A percentile compares a stretch with the other conserved stretches of the same genome.
Conservation (phyloP, 805 yeast genomes). For the Metschnikowia hibisci region DNA sequence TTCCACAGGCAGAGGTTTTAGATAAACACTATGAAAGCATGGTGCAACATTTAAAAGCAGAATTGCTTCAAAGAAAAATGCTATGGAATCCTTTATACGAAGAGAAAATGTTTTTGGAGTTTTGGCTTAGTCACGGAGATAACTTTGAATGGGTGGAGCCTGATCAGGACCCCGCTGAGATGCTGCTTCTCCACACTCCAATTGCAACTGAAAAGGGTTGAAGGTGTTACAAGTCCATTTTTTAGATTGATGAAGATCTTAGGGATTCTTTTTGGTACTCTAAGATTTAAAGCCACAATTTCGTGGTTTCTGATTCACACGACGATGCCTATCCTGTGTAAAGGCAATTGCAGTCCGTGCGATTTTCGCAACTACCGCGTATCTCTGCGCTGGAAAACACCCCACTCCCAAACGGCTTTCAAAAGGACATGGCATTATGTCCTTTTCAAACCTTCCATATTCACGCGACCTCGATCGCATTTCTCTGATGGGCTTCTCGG, state of each 20-base stretch:
- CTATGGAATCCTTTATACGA: conserved; percentile 27
- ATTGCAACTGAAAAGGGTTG: neutral
- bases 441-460: conserved; percentile 12
- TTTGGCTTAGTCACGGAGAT: conserved; percentile 52
- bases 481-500: conserved; percentile 8
- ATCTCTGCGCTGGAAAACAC: too few species aligned
- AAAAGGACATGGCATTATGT: conserved; percentile 3
- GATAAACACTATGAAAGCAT: conserved; percentile 8
- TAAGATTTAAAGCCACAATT: too few species aligned
- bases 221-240: too few species aligned
- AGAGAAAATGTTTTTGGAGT: conserved; percentile 34
- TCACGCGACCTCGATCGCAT: conserved; percentile 4
- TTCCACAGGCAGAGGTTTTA: conserved; percentile 8
- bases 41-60: conserved; percentile 9
- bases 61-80: conserved; percentile 12
- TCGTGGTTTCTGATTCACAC: too few species aligned
- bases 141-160: conserved; percentile 90
- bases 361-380: too few species aligned
- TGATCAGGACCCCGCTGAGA: conserved; percentile 78
- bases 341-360: too few species aligned
- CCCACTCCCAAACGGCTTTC: too few species aligned
- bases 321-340: too few species aligned
- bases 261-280: too few species aligned
- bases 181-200: conserved; percentile 7
- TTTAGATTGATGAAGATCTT: too few species aligned